These are phyloP conservation scores for Tylopilus plumbeoviolaceoides DNA, from an alignment of 768 basidiomycete genomes.

Conservation along the genomic window DNA sequence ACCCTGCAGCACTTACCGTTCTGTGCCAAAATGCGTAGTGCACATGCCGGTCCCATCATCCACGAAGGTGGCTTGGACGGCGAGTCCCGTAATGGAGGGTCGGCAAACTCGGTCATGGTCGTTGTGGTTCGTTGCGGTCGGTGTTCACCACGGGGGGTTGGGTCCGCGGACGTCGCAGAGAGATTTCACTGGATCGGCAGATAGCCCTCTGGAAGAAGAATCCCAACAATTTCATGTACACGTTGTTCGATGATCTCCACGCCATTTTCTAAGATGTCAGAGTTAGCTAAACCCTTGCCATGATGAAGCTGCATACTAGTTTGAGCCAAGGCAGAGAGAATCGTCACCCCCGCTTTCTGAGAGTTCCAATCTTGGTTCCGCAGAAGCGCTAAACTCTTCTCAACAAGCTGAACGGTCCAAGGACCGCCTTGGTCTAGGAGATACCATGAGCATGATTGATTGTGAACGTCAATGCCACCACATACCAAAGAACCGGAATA, in stretches of 20 bases:
- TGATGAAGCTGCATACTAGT: constrained; percentile 9
- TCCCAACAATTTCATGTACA: background rate
- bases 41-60: constrained; percentile 20
- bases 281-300: too few relatives aligned
- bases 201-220: background rate
- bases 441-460: too few relatives aligned
- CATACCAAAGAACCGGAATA: constrained; percentile 17
- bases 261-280: background rate
- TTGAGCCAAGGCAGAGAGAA: constrained; percentile 21
- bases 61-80: constrained; percentile 5
- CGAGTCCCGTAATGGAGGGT: too few relatives aligned
- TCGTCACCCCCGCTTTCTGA: constrained; percentile 23
- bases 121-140: too few relatives aligned
- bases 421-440: background rate
- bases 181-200: background rate
- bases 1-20: constrained; percentile 4
- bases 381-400: constrained; percentile 6
- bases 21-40: constrained; percentile 13
- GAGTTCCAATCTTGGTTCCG: constrained; percentile 5
- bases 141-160: too few relatives aligned
- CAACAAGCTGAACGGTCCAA: constrained; percentile 11
- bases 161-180: too few relatives aligned
- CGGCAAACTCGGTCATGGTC: too few relatives aligned
- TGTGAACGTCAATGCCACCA: too few relatives aligned
- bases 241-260: background rate